Conservation (phyloP, 805 yeast genomes). For the Metschnikowia similis region DNA sequence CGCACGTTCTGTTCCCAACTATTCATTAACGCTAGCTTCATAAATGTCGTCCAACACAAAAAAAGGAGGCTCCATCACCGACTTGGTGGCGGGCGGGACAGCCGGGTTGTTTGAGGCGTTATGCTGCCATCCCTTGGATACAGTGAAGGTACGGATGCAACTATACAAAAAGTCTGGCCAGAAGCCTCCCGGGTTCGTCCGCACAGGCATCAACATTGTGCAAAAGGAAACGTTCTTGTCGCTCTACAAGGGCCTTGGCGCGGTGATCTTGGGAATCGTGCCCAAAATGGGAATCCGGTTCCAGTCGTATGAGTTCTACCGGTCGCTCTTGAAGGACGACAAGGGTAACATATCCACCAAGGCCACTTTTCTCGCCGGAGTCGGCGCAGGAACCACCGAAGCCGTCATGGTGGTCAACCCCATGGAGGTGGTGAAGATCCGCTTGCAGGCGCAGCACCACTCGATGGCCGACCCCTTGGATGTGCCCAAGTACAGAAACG, state of each 20-base stretch:
- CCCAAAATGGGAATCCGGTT: constrained; percentile 98
- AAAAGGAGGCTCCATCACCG: constrained; percentile 47
- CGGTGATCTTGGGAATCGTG: constrained; percentile 94
- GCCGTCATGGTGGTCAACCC: constrained; percentile 94
- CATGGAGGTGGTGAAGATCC: constrained; percentile 94
- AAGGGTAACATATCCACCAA: constrained; percentile 68
- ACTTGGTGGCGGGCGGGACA: constrained; percentile 88
- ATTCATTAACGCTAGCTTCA: too few relatives aligned
- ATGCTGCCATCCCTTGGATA: constrained; percentile 96
- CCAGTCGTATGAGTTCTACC: constrained; percentile 87
- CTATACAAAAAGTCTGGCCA: constrained; percentile 67
- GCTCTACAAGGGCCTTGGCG: constrained; percentile 92
- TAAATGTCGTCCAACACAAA: constrained; percentile 20
- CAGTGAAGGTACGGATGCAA: constrained; percentile 97
- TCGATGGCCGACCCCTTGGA: constrained; percentile 80
- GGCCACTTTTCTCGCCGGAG: constrained; percentile 85
- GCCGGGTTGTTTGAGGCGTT: constrained; percentile 98
- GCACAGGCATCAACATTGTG: constrained; percentile 76
- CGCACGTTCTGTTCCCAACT: background rate
- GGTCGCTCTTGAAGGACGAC: constrained; percentile 59
- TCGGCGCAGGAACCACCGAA: constrained; percentile 95
- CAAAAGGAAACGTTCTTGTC: constrained; percentile 79
- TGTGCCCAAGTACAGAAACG: constrained; percentile 84
- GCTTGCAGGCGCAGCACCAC: constrained; percentile 93
- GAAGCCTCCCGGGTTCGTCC: constrained; percentile 81